A percentile compares a stretch with the other conserved stretches of the same genome.
phyloP scores from a whole-genome alignment of 2,329 filamentous ascomycete species.

The Cladorrhinum sp. region DNA sequence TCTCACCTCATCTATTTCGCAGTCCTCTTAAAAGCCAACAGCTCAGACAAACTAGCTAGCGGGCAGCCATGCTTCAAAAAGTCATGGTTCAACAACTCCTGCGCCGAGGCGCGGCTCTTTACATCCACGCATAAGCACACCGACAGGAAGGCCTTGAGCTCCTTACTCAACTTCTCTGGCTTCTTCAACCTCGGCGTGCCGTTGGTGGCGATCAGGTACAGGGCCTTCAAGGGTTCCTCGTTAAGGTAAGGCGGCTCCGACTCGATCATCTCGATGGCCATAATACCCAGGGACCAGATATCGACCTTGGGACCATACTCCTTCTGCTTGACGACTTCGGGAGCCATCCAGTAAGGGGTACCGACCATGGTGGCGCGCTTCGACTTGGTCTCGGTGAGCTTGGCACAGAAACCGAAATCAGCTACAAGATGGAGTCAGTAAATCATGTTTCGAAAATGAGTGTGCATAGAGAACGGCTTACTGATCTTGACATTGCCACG shows the following conservation, averaged over 20 bases:
- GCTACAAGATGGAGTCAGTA: conserved; percentile 48
- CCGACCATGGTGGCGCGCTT: conserved; percentile 99
- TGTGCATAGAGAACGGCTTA: conserved; percentile 46
- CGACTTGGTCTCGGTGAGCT: conserved; percentile 92
- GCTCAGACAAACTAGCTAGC: conserved; percentile 75
- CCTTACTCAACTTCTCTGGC: conserved; percentile 95
- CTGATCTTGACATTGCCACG: conserved; percentile 97
- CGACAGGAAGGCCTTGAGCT: conserved; percentile 93
- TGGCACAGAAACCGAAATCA: conserved; percentile 98
- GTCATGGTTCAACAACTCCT: conserved; percentile 86
- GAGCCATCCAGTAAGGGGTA: conserved; percentile 99
- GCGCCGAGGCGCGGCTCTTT: conserved; percentile 85
- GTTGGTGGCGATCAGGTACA: conserved; percentile 97
- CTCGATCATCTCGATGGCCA: conserved; percentile 99
- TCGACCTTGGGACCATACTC: conserved; percentile 98
- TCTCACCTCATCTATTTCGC: conserved; percentile 47
- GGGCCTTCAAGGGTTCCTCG: conserved; percentile 93
- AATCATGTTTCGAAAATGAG: background rate
- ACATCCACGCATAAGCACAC: conserved; percentile 97
- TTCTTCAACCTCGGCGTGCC: conserved; percentile 96
- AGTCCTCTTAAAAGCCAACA: conserved; percentile 83
- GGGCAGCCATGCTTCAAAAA: conserved; percentile 92
- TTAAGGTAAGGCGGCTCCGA: conserved; percentile 97
- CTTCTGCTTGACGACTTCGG: conserved; percentile 98
- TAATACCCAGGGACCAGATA: conserved; percentile 98